A percentile compares a stretch with the other conserved stretches of the same genome.
Conservation (phyloP, 2,329 filamentous ascomycete genomes). For the Malbranchea zuffiana region DNA sequence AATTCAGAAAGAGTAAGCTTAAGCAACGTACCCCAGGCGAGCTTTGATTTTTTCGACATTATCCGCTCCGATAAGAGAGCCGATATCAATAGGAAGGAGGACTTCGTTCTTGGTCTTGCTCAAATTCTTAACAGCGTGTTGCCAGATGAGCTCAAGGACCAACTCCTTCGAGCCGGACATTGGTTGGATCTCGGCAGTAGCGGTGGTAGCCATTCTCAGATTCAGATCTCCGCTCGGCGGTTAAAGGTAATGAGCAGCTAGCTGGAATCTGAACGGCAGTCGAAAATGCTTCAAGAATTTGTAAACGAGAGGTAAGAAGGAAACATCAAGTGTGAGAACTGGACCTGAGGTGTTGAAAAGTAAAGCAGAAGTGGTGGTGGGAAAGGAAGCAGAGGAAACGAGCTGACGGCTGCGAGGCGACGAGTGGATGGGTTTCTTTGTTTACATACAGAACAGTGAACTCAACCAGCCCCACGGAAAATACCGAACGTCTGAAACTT, state of each 20-base stretch:
- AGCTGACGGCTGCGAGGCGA: conserved; percentile 1
- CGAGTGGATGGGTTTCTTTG: conserved; percentile 8
- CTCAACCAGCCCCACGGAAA: no score
- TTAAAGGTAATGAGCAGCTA: conserved; percentile 1
- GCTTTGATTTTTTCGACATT: conserved; percentile 24
- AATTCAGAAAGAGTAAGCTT: not conserved
- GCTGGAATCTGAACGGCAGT: not conserved
- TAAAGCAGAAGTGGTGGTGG: not conserved
- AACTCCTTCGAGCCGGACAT: conserved; percentile 12
- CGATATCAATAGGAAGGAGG: conserved; percentile 23
- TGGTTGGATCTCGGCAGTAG: conserved; percentile 4
- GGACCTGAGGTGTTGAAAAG: not conserved
- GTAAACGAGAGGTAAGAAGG: no score
- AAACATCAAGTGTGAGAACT: no score
- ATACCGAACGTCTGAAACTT: no score
- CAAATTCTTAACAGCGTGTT: conserved; percentile 23
- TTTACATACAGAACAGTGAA: conserved; percentile 1
- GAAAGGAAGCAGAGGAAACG: conserved; percentile 3
- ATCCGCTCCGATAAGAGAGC: conserved; percentile 22
- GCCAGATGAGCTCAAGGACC: conserved; percentile 22
- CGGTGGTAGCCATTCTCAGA: conserved; percentile 13
- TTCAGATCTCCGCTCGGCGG: not conserved
- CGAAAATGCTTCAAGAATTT: not conserved
- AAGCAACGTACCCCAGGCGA: conserved; percentile 21
- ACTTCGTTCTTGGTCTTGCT: conserved; percentile 24